phyloP scores from a whole-genome alignment of 164 flowering plant genomes.

The Aristolochia contorta region DNA sequence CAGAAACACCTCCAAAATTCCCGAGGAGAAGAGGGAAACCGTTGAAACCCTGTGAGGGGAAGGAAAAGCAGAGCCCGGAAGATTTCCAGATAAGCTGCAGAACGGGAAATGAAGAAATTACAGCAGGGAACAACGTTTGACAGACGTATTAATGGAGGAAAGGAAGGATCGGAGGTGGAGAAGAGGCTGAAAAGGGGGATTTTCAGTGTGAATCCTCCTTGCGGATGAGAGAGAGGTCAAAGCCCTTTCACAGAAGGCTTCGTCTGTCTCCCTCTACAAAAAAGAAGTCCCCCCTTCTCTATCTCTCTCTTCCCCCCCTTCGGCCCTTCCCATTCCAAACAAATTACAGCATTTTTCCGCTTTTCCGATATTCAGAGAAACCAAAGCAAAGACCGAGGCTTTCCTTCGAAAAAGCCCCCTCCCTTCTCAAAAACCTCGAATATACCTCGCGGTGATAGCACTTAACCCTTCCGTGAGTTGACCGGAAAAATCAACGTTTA shows the following conservation, averaged over 20 bases:
- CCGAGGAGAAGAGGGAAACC: not conserved
- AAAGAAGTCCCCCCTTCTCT: no score
- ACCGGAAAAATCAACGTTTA: no score
- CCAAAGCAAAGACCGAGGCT: not conserved
- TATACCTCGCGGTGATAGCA: no score
- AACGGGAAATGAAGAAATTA: not conserved
- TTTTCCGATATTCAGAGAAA: not conserved
- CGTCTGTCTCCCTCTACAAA: not conserved
- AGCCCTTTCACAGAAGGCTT: not conserved
- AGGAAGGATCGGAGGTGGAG: not conserved
- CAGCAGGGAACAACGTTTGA: not conserved
- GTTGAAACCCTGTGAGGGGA: not conserved
- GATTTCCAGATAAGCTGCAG: not conserved
- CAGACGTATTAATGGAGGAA: not conserved
- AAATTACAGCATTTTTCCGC: not conserved
- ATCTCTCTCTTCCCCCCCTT: not conserved
- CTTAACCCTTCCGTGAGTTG: no score
- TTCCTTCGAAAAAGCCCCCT: not conserved
- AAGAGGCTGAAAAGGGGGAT: conserved; percentile 1
- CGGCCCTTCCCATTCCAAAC: not conserved
- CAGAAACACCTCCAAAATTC: no score
- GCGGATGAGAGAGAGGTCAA: not conserved
- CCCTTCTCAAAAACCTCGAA: no score
- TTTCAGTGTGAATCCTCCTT: not conserved
- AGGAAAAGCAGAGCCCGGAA: not conserved